Conservation (phyloP, 371 early-diverging fungal genomes). For the Mucor circinelloides region DNA sequence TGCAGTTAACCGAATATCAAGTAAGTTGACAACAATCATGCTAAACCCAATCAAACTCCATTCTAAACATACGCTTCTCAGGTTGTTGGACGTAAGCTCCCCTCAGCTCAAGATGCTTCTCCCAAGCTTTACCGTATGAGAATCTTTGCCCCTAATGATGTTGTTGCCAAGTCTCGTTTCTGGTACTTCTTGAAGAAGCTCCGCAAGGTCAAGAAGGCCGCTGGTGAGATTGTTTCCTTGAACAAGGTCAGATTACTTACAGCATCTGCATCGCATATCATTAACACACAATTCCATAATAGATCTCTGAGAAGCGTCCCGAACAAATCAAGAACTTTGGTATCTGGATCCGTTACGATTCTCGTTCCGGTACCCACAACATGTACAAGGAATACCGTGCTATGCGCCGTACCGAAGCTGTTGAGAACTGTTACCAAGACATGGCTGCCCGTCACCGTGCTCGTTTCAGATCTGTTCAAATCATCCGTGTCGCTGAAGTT, state of each 20-base stretch:
- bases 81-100: constrained; percentile 90
- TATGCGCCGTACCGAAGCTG: constrained; percentile 89
- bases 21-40: neutral
- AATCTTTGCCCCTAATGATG: constrained; percentile 97
- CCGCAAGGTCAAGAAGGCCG: constrained; percentile 97
- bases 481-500: constrained; percentile 96
- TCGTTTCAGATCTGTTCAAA: constrained; percentile 96
- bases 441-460: constrained; percentile 99
- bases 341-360: constrained; percentile 97
- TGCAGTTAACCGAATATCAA: constrained; percentile 25
- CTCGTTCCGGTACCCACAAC: constrained; percentile 98
- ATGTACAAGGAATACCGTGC: constrained; percentile 99
- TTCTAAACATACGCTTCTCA: constrained; percentile 11
- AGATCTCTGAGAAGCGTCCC: constrained; percentile 93
- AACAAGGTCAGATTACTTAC: constrained; percentile 82
- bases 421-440: constrained; percentile 95
- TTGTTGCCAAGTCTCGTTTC: constrained; percentile 97
- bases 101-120: constrained; percentile 86
- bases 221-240: constrained; percentile 93
- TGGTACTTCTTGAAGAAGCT: constrained; percentile 98
- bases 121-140: constrained; percentile 98
- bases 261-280: neutral
- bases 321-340: constrained; percentile 96
- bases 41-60: neutral
- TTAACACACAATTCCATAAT: neutral